Conservation (phyloP, 1,284 basidiomycete species). For the Tilletia caries region DNA sequence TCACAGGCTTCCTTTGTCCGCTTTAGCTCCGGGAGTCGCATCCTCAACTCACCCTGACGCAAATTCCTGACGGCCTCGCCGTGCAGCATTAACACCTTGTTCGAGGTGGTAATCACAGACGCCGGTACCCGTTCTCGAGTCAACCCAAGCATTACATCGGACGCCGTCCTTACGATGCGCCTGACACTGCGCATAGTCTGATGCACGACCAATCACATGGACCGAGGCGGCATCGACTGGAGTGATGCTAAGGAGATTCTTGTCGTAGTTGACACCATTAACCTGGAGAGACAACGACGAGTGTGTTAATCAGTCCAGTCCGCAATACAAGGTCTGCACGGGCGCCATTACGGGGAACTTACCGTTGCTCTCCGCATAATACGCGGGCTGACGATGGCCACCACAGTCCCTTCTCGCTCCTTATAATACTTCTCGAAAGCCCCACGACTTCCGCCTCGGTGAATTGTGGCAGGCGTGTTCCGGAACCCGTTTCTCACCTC, state of each 20-base stretch:
- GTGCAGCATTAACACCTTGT: conserved; percentile 69
- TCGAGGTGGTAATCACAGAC: conserved; percentile 85
- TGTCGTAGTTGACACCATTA: conserved; percentile 53
- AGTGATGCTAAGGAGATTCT: conserved; percentile 75
- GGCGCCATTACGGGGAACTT: too few relatives aligned
- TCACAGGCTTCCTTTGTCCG: neutral
- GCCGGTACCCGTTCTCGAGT: neutral
- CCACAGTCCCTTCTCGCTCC: conserved; percentile 78
- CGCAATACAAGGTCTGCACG: too few relatives aligned
- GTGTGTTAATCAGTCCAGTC: neutral
- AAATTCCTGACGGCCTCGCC: conserved; percentile 76
- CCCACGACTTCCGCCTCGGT: conserved; percentile 75
- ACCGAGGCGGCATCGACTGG: conserved; percentile 76
- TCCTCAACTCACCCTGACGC: conserved; percentile 54
- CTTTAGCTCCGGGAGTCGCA: too few relatives aligned
- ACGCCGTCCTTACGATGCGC: conserved; percentile 71
- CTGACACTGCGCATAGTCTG: conserved; percentile 77
- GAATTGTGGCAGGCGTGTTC: neutral
- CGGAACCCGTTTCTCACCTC: neutral
- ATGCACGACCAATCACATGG: conserved; percentile 76
- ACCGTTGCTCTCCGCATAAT: conserved; percentile 81
- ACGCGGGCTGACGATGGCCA: conserved; percentile 83
- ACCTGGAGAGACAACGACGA: conserved; percentile 1
- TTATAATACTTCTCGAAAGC: conserved; percentile 85
- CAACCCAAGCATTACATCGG: conserved; percentile 66